Evolutionary conservation across 768 basidiomycete species (phyloP), one percentile per base, ranked within the genome.

Genomic region (Lactifluus pinguis): DNA sequence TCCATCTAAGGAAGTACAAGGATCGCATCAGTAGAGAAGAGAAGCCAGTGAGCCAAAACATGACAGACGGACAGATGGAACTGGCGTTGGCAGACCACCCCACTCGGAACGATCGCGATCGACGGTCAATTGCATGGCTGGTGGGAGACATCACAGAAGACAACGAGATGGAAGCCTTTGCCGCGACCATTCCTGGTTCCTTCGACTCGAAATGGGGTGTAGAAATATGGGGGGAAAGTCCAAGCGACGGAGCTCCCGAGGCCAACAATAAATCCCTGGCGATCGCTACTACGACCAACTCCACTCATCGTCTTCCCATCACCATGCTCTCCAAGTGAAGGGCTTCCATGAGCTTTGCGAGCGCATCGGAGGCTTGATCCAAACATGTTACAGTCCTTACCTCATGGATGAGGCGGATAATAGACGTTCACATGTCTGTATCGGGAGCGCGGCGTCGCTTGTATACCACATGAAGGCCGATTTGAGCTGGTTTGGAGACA

Each of bases 151-250:
- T 47, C 29, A 60, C 52, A 6, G 55, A 55, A 25, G 55, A 61
- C 41, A 61, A 25, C 51, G 60, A 64, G 19, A 53, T 64, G 55
- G 63, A 64, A 14, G 34, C 63, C 14, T 49, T 64, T 41, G 63
- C 41, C 7, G 25, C 36, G 6, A 60, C 51, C 3, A 64, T 64
- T 11, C 55, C 59, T 2, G 63, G 63, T 5, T 64, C 59, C 6
- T 51, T 64, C 19, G 53, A 44, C 41, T 39, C 55, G 3, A 17
- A 44, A 30, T 64, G 55, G 59, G 63, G 59, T 29, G 42, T 45
- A 30, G 39, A 49, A 13, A 55, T 64, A 3, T 61, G 60, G 60
- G 42, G 42, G 38, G 13, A 13, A 49, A 44, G 8, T 30, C 41
- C 25, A 3, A 25, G 19, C 1, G 34, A 56, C 15, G 47, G 19